Conservation (phyloP, 202 grass and related monocot species). For the Brachypodium distachyon region DNA sequence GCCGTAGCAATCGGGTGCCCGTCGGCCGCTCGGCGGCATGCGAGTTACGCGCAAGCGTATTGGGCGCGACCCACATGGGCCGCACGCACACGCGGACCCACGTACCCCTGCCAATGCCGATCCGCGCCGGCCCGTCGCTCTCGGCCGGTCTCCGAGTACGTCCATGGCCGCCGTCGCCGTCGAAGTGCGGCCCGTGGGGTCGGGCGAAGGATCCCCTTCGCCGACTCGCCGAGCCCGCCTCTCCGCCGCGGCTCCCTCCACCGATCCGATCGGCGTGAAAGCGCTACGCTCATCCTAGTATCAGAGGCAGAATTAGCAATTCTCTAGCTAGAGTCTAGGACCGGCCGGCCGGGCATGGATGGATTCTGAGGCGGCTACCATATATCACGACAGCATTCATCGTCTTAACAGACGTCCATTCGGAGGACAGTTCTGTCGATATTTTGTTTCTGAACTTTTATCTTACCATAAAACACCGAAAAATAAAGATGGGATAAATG, state of each 20-base stretch:
- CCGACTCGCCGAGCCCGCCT: background rate
- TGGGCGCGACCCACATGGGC: slow-evolving; percentile 5
- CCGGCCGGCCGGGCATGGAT: background rate
- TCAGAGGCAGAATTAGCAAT: background rate
- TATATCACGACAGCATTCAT: background rate
- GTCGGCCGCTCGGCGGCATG: background rate
- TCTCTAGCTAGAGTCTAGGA: no score
- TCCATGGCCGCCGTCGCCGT: slow-evolving; percentile 19
- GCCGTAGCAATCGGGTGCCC: background rate
- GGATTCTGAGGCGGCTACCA: background rate
- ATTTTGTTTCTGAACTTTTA: no score
- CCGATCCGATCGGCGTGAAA: background rate
- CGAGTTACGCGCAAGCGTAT: slow-evolving; percentile 8
- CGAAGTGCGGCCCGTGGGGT: background rate
- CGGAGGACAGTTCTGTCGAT: no score
- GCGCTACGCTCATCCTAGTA: slow-evolving; percentile 17
- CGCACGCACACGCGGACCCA: background rate
- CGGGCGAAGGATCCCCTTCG: background rate
- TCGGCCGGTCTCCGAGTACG: background rate
- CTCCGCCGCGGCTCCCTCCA: background rate
- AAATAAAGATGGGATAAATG: no score
- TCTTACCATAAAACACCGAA: no score
- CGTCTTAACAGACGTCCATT: no score
- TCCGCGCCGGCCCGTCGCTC: slow-evolving; percentile 13
- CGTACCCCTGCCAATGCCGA: background rate